These are phyloP conservation scores for Turnera subulata DNA, from an alignment of 345 rosid genomes.

Conservation along the genomic window DNA sequence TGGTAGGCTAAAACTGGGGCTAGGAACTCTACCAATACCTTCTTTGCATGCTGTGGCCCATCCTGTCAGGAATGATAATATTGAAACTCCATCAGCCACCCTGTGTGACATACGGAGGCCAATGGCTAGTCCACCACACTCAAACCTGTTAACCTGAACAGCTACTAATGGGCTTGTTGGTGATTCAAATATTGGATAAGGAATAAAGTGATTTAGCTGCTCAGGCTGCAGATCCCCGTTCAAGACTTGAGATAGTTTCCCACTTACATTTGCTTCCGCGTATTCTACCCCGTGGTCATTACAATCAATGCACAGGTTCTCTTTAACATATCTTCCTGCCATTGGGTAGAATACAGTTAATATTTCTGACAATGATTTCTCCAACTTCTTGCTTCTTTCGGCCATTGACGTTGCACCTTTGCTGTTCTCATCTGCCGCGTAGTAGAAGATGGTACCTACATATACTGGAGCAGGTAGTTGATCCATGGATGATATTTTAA, in stretches of 20 bases:
- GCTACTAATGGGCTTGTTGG: constrained; percentile 7
- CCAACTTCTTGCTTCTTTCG: background rate
- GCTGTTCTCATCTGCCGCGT: background rate
- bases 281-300: constrained; percentile 19
- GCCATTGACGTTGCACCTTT: background rate
- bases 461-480: constrained; percentile 21
- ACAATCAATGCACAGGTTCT: constrained; percentile 10
- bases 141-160: background rate
- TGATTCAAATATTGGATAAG: constrained; percentile 9
- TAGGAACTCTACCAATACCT: background rate
- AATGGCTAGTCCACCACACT: constrained; percentile 3
- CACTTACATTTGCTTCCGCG: constrained; percentile 14
- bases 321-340: constrained; percentile 22
- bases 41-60: constrained; percentile 11
- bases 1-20: background rate
- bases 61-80: background rate
- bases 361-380: constrained; percentile 22
- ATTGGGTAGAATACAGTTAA: constrained; percentile 18
- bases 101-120: constrained; percentile 10
- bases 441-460: constrained; percentile 16
- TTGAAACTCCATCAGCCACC: constrained; percentile 6
- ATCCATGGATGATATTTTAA: constrained; percentile 18
- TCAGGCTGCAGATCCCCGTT: background rate
- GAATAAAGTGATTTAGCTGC: constrained; percentile 7
- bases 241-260: constrained; percentile 11